Base-by-base conservation (phyloP, 345 rosid genomes). In the Mallotus nudiflorus region DNA sequence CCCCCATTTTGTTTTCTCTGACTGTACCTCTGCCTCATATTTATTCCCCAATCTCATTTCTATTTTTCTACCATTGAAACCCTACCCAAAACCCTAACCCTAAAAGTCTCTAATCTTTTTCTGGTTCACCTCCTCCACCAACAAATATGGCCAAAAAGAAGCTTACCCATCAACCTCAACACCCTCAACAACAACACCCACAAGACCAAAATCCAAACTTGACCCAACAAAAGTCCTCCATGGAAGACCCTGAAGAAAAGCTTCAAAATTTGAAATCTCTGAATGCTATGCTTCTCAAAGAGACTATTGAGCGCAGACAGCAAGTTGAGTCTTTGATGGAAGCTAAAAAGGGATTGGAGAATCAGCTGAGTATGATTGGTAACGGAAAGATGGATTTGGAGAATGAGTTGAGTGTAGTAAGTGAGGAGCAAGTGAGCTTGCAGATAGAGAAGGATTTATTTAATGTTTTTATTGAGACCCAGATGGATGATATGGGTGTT, bases 211-310 rank as follows among this genome's bases (percentile, higher is more conserved):
- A 12, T 48, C 58, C 67, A 67, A 20, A 69, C 61, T 51, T 50
- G 3, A 44, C 45, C 57, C 51, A 70, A 16, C 73, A 54, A 18
- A 64, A 76, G 2, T 39, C 73, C 37, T 44, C 81, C 65, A 68
- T 57, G 81, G 91, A 87, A 50, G 85, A 86, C 24, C 49, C 71
- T 31, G 31, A 65, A 5, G 89, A 86, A 76, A 83, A 75, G 75
- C 57, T 89, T 11, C 80, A 82, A 64, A 82, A 50, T 68, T 77
- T 93, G 62, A 89, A 85, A 73, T 68, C 81, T 39, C 92, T 91
- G 59, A 90, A 90, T 79, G 60, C 55, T 20, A 3, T 82, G 37
- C 93, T 94, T 54, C 50, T 91, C 66, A 85, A 85, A 46, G 84
- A 87, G 82, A 77, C 86, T 3, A 4, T 76, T 65, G 92, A 87